Base-by-base conservation (phyloP, 805 yeast genomes). In the Naumovozyma baii region DNA sequence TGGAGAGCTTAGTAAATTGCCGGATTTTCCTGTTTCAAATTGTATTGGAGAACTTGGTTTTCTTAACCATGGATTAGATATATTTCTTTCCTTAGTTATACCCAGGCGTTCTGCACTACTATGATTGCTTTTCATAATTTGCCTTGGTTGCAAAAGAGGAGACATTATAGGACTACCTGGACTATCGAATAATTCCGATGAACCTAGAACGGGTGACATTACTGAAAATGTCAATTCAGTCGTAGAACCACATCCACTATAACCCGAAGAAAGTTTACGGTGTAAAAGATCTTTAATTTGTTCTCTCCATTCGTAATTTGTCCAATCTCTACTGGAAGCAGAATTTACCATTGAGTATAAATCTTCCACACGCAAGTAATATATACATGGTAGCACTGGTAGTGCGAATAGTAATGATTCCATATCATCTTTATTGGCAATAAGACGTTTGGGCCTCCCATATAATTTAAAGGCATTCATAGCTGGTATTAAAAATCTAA, bases 221-320 rank as follows among this genome's bases (percentile, higher is more conserved):
- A 78, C 53, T 0, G 83, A 83, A 26, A 83, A 83, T 3, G 67
- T 67, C 16, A 78, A 53, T 12, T 84, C 84, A 39, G 78, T 70
- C 13, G 70, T 57, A 22, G 81, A 74, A n/a, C 90, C 90, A 60
- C 86, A 80, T 4, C 94, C 92, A 17, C 74, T 74, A 55, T 81
- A 83, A 5, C 90, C 80, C n/a, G 67, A 55, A 7, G 66, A 46
- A 38, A 79, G 50, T 51, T 79, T 82, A 14, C 68, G 54, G 32
- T 70, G 72, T 37, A 83, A 55, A 10, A 80, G 52, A 19, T 71
- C 73, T 52, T 78, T 79, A 42, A 81, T 69, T 30, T 69, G 68
- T 1, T 47, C 42, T 46, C 69, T 67, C 92, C 92, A 83, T 25
- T 74, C 76, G n/a, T 67, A 53, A 13, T 67, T 63, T 4, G 71